phyloP scores from a whole-genome alignment of 257 asterid genomes.

The Coffea eugenioides region DNA sequence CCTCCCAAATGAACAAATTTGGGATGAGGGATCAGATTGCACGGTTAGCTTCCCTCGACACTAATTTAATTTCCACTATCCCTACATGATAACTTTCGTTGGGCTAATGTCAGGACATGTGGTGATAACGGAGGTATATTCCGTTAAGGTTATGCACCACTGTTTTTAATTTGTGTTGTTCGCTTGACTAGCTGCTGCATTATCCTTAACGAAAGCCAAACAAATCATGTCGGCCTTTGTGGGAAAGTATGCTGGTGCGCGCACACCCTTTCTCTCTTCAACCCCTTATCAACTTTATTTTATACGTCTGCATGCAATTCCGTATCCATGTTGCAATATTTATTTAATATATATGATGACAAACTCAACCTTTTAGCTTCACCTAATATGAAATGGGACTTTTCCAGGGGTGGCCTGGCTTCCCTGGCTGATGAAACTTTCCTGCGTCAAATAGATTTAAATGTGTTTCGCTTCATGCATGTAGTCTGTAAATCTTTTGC shows the following conservation, averaged over 20 bases:
- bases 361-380: not conserved
- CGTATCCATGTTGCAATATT: not conserved
- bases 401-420: not conserved
- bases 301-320: not conserved
- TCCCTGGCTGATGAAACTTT: not conserved
- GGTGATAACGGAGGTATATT: conserved; percentile 33
- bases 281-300: not conserved
- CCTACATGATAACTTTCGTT: conserved; percentile 54
- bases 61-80: conserved; percentile 27
- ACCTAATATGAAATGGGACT: not conserved
- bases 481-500: not conserved
- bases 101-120: conserved; percentile 67
- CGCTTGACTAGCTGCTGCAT: conserved; percentile 5
- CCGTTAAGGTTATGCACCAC: conserved; percentile 18
- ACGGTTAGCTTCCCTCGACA: not conserved
- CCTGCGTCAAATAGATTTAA: not conserved
- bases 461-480: not conserved
- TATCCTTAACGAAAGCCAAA: conserved; percentile 16
- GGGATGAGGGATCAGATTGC: conserved; percentile 19
- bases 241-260: conserved; percentile 77
- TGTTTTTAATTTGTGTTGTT: conserved; percentile 10
- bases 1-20: conserved; percentile 6
- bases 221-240: conserved; percentile 81
- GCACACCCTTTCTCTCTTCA: conserved; percentile 1
- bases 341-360: not conserved